Conservation (phyloP, 441 rosid genomes). For the Erodium moschatum region DNA sequence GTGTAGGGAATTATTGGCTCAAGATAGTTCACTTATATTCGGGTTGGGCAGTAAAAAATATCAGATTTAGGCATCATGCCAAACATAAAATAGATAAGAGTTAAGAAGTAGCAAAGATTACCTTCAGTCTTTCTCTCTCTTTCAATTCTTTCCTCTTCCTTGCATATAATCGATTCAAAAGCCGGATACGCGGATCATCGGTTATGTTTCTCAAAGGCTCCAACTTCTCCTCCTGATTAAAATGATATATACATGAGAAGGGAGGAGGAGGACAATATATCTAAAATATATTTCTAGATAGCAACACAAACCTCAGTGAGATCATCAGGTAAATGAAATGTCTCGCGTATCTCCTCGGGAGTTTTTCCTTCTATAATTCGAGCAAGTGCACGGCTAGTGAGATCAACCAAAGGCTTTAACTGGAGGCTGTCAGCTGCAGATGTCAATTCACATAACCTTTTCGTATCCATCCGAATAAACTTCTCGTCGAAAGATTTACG, state of each 20-base stretch:
- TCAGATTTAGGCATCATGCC: background rate
- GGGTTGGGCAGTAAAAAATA: background rate
- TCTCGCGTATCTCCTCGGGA: constrained; percentile 61
- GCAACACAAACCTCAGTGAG: constrained; percentile 48
- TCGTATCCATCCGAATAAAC: constrained; percentile 52
- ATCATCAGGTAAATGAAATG: constrained; percentile 62
- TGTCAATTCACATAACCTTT: constrained; percentile 50
- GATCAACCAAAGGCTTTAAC: constrained; percentile 57
- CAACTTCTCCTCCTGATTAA: constrained; percentile 55
- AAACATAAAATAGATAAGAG: background rate
- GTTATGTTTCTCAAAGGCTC: constrained; percentile 51
- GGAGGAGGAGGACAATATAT: background rate
- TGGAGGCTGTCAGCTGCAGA: constrained; percentile 65
- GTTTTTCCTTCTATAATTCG: constrained; percentile 62
- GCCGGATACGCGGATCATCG: constrained; percentile 57
- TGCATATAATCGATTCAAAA: constrained; percentile 54
- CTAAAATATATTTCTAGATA: constrained; percentile 8
- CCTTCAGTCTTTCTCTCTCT: constrained; percentile 52
- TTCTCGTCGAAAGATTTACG: constrained; percentile 51
- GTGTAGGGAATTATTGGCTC: background rate
- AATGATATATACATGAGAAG: constrained; percentile 11
- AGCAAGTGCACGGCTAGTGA: constrained; percentile 58
- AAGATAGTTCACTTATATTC: background rate
- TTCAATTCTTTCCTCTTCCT: constrained; percentile 52
- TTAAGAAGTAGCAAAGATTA: constrained; percentile 13